Evolutionary conservation across 2,329 filamentous ascomycete species (phyloP), one percentile per base, ranked within the genome.

Genomic region (Colletotrichum chlorophyti): DNA sequence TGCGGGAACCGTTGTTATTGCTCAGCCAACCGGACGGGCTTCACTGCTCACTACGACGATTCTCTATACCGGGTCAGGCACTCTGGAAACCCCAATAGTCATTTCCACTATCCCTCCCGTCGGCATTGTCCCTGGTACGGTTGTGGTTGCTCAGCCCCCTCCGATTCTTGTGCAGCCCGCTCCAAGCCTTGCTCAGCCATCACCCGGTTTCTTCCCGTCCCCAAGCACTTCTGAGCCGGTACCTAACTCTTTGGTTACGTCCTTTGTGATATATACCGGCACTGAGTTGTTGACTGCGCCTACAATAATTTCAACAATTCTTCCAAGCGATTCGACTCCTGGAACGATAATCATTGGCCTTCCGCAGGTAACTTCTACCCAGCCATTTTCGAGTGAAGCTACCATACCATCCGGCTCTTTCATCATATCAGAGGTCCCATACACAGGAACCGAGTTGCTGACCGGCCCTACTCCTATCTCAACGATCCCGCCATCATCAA

Each of bases 41-140:
- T 27, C 15, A 2, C 48, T 47, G 3, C 32, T 38, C 4, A 53
- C 51, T 3, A 27, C 40, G 4, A n/a, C 14, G 9, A 10, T 43
- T 5, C 3, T 29, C 7, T 29, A 26, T 24, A 17, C 40, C 10
- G 40, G 40, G n/a, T 11, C 24, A 4, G 40, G 19, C 6, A 11
- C 32, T 4, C 14, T 54, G 11, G 35, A 34, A 2, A 35, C 8
- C 1, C 43, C 52, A 4, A 54, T 35, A 2, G 26, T 42, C 3
- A 10, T 53, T 5, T 47, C 42, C 4, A 60, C 60, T 4, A 46
- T 55, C 5, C 24, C 29, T 1, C 51, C 50, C 17, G 40, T 26
- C 7, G 49, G 46, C 2, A 48, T 58, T 10, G 29, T 15, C 1
- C 53, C 61, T 6, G 58, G 58, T 3, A 59, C 58, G 1, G 43